A percentile compares a stretch with the other conserved stretches of the same genome.
Evolutionary conservation across 2,329 filamentous ascomycete species (phyloP).

Genomic region (Xylaria sp.): DNA sequence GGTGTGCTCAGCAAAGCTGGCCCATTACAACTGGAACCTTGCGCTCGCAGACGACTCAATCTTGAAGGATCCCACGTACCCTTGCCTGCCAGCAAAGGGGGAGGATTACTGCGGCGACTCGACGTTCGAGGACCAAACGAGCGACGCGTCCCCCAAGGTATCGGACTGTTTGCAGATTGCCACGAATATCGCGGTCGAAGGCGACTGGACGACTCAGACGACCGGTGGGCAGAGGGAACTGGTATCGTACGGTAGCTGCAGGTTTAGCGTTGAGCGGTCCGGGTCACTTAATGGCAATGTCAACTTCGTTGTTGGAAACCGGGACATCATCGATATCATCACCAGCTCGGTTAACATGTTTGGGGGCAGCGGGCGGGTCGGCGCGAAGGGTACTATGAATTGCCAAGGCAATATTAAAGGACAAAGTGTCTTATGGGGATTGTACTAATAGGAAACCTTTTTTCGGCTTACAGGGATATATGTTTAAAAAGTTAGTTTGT

Average conservation of each 20-base stretch:
- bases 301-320: conserved; percentile 34
- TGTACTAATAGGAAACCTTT: conserved; percentile 28
- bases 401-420: conserved; percentile 30
- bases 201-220: conserved; percentile 28
- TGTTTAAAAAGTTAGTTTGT: neutral
- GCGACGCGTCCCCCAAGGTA: conserved; percentile 42
- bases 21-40: conserved; percentile 42
- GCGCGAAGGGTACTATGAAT: conserved; percentile 27
- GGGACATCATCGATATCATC: conserved; percentile 35
- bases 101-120: conserved; percentile 40
- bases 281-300: conserved; percentile 36
- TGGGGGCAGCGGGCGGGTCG: conserved; percentile 25
- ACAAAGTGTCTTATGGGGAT: conserved; percentile 34
- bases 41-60: conserved; percentile 14
- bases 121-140: conserved; percentile 43
- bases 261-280: conserved; percentile 42
- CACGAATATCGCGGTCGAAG: conserved; percentile 40
- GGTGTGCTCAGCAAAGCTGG: conserved; percentile 45
- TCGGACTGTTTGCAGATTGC: conserved; percentile 45
- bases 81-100: conserved; percentile 41
- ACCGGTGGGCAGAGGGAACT: conserved; percentile 34
- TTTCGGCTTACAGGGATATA: neutral
- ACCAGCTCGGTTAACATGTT: conserved; percentile 27
- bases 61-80: conserved; percentile 37
- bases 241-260: conserved; percentile 38